A percentile compares a stretch with the other conserved stretches of the same genome.
Evolutionary conservation across 495 filamentous ascomycete genomes (phyloP).

Genomic region (Penicillium cosmopolitanum): DNA sequence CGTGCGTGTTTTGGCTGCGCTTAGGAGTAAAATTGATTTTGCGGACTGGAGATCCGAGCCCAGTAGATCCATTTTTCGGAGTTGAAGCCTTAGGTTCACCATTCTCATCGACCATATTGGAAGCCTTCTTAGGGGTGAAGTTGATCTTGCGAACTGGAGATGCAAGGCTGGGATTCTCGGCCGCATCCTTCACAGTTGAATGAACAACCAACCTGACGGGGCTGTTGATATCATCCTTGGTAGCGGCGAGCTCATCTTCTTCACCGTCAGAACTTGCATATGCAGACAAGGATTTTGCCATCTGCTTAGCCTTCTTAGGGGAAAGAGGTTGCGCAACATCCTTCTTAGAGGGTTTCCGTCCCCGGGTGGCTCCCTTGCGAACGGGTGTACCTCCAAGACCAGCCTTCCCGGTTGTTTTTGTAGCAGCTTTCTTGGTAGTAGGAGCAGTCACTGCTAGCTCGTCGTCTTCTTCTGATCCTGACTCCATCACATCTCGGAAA

Average conservation of each 20-base stretch:
- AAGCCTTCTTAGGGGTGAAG: conserved; percentile 36
- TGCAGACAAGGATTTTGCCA: conserved; percentile 48
- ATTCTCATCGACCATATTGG: conserved; percentile 41
- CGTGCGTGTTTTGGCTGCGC: conserved; percentile 22
- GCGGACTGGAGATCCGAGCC: conserved; percentile 32
- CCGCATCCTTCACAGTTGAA: conserved; percentile 43
- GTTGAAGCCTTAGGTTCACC: conserved; percentile 35
- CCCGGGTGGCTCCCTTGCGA: conserved; percentile 44
- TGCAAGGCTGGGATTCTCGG: conserved; percentile 32
- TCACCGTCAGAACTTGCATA: conserved; percentile 50
- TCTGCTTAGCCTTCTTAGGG: conserved; percentile 58
- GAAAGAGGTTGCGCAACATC: conserved; percentile 48
- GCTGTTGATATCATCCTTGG: conserved; percentile 43
- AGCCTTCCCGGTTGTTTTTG: conserved; percentile 17
- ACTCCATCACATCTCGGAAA: conserved; percentile 48
- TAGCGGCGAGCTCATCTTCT: conserved; percentile 53
- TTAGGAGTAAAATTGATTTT: conserved; percentile 41
- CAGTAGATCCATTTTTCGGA: conserved; percentile 32
- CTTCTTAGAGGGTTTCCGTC: conserved; percentile 45
- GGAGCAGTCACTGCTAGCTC: conserved; percentile 27
- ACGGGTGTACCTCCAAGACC: conserved; percentile 55
- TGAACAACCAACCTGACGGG: conserved; percentile 36
- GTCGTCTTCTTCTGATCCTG: conserved; percentile 43
- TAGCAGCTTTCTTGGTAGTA: conserved; percentile 21
- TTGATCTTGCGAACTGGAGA: conserved; percentile 50